These are phyloP conservation scores for Pythium grandisporangium DNA, from an alignment of 352 stramenopile species.

Conservation along the genomic window DNA sequence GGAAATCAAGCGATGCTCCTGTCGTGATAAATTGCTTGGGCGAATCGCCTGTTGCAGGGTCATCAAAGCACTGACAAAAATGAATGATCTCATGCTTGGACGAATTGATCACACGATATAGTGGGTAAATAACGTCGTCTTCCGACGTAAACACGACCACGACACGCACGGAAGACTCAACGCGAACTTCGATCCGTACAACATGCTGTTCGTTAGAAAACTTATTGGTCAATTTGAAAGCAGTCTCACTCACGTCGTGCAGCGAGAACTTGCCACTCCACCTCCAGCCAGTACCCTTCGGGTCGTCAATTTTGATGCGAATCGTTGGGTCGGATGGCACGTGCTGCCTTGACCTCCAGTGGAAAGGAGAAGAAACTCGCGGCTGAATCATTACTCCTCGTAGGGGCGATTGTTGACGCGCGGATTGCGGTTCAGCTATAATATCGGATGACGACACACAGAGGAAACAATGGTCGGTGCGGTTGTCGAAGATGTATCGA, in stretches of 20 bases:
- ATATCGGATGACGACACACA: constrained; percentile 42
- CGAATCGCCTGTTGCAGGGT: no score
- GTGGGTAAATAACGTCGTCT: constrained; percentile 41
- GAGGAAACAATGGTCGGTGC: constrained; percentile 49
- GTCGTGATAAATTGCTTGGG: constrained; percentile 37
- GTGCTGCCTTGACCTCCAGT: constrained; percentile 40
- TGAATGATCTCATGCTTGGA: constrained; percentile 55
- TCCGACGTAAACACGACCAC: constrained; percentile 70
- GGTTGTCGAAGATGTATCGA: constrained; percentile 72
- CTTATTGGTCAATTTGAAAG: constrained; percentile 80
- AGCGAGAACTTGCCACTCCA: constrained; percentile 81
- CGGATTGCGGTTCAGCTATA: no score
- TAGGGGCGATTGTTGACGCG: constrained; percentile 2
- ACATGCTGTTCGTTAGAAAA: constrained; percentile 73
- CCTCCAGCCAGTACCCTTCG: constrained; percentile 34
- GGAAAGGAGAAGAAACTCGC: constrained; percentile 47
- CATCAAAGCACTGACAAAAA: constrained; percentile 78
- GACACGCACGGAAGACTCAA: constrained; percentile 61
- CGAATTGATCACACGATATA: constrained; percentile 81
- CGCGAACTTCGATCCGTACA: constrained; percentile 67
- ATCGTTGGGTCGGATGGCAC: constrained; percentile 55
- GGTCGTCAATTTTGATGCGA: constrained; percentile 41
- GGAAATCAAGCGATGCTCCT: constrained; percentile 22
- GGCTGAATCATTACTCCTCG: constrained; percentile 16
- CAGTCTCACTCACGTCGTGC: constrained; percentile 76